Conservation (phyloP, 345 rosid genomes). For the Xanthoceras sorbifolium region DNA sequence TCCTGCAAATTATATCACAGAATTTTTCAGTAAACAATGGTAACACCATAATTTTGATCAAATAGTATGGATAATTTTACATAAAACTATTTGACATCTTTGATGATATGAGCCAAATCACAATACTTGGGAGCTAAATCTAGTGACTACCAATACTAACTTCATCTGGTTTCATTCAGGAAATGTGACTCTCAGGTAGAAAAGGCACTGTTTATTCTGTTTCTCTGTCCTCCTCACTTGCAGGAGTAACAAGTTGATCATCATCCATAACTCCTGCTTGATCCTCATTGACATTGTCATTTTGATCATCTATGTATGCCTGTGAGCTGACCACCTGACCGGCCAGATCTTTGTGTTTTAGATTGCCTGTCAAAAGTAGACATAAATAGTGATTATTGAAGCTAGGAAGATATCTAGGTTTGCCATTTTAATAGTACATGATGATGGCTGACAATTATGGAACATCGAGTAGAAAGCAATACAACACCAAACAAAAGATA, state of each 20-base stretch:
- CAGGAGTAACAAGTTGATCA: conserved; percentile 25
- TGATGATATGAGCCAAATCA: not conserved
- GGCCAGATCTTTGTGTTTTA: conserved; percentile 81
- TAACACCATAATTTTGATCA: not conserved
- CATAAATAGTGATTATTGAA: not conserved
- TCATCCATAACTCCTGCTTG: conserved; percentile 30
- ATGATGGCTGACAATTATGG: not conserved
- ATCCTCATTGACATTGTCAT: conserved; percentile 40
- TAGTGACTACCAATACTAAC: not conserved
- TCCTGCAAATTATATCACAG: not conserved
- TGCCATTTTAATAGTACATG: not conserved
- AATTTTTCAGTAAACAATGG: not conserved
- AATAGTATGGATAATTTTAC: not conserved
- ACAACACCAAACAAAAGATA: not conserved
- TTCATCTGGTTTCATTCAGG: not conserved
- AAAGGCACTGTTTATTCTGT: conserved; percentile 18
- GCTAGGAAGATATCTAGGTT: conserved; percentile 3
- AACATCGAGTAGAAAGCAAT: not conserved
- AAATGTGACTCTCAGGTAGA: not conserved
- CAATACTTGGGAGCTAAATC: not conserved
- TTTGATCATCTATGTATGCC: conserved; percentile 55
- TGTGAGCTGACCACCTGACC: conserved; percentile 91
- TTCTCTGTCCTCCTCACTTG: conserved; percentile 27
- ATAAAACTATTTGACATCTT: too few relatives aligned
- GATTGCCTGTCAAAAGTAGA: conserved; percentile 56